Conservation (phyloP, 768 basidiomycete genomes). For the Hypholoma sublateritium region DNA sequence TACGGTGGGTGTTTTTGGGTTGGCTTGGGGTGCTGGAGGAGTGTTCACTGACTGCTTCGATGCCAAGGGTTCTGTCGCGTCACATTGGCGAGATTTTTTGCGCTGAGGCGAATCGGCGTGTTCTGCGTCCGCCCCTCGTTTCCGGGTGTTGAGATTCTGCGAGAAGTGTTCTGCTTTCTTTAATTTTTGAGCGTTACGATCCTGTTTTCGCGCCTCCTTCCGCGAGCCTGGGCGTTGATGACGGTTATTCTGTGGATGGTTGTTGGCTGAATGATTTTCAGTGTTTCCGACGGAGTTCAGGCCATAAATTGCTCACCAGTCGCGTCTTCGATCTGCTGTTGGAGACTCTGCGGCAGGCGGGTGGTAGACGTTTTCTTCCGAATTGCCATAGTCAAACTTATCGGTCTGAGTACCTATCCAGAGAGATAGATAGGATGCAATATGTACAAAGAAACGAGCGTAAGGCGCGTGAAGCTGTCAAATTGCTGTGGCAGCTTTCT, state of each 20-base stretch:
- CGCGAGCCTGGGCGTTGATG: slow-evolving; percentile 14
- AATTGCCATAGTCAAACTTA: slow-evolving; percentile 13
- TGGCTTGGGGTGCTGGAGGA: not conserved
- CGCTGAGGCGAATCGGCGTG: slow-evolving; percentile 43
- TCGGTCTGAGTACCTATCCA: not conserved
- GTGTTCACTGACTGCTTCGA: not conserved
- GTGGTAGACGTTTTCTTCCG: slow-evolving; percentile 38
- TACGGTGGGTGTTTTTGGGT: not conserved
- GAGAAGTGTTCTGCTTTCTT: slow-evolving; percentile 64
- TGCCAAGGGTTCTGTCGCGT: slow-evolving; percentile 4
- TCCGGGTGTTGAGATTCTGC: slow-evolving; percentile 16
- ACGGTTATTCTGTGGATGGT: slow-evolving; percentile 9
- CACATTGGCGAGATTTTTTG: slow-evolving; percentile 44
- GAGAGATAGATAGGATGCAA: too few relatives aligned
- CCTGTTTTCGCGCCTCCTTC: slow-evolving; percentile 66
- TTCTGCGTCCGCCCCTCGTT: slow-evolving; percentile 45
- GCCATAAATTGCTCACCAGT: slow-evolving; percentile 6
- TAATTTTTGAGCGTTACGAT: slow-evolving; percentile 57
- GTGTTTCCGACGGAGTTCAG: not conserved
- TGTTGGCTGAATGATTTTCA: slow-evolving; percentile 13
- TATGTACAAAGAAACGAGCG: too few relatives aligned
- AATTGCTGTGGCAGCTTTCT: too few relatives aligned
- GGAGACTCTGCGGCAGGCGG: slow-evolving; percentile 23
- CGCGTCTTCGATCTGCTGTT: slow-evolving; percentile 18
- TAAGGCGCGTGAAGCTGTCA: too few relatives aligned